Base-by-base conservation (phyloP, 2,329 filamentous ascomycete species). In the Zasmidium angulare region DNA sequence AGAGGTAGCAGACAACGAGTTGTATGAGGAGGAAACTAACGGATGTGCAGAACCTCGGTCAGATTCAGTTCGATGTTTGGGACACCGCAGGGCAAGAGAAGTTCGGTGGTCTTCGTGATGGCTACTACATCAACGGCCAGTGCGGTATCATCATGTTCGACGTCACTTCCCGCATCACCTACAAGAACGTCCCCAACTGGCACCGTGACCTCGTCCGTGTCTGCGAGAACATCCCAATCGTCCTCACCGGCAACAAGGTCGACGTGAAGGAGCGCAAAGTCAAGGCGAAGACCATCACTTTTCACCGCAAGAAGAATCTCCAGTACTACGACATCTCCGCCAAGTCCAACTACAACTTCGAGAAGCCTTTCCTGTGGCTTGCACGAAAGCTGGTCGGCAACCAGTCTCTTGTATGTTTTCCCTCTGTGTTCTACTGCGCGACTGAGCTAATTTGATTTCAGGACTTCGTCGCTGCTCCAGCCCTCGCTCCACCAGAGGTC, bases 181-280 rank as follows among this genome's bases (percentile, higher is more conserved):
- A 99, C 89, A 99, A 99, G 90, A 99, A 99, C 85, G 95, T 99
- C 67, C 95, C 95, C 83, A 98, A 98, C 90, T 99, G 95, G 95
- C 95, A 99, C 82, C 95, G 95, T 84, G 95, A 99, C 76, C 88
- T 99, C 73, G 93, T 97, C 81, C 95, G 93, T 81, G 93, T 99
- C 75, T 98, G 93, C 84, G 93, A 99, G 86, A 96, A 95, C 84
- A 95, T 99, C 74, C 93, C 93, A 71, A 98, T 99, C 75, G 95
- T 98, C 73, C 90, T 99, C 68, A 92, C 88, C 79, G 93, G 93
- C 76, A 99, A 99, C 90, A 99, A 99, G 87, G 93, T 99, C 79
- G 93, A 99, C 75, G 95, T 99, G 68, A 99, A 99, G 90, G 95
- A 99, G 87, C 91, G 95, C 81, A 99, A 99, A 84, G 95, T 99